These are phyloP conservation scores for Penicillium sp. DNA, from an alignment of 2,329 filamentous ascomycete genomes.

Conservation along the genomic window DNA sequence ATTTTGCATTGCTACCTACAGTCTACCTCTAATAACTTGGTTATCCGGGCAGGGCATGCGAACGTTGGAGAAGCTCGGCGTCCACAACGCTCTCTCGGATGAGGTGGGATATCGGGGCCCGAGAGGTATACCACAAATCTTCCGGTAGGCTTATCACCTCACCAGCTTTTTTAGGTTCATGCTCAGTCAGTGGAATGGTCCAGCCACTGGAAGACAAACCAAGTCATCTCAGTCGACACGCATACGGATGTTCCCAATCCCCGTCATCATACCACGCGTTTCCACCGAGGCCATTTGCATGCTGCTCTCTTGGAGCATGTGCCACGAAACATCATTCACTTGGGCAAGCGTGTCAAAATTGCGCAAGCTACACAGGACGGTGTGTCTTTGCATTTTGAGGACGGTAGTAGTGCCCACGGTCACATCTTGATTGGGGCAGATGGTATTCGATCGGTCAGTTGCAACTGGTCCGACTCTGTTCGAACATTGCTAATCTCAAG, in stretches of 20 bases:
- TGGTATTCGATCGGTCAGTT: constrained; percentile 54
- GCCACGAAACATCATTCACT: constrained; percentile 45
- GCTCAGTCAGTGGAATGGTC: not conserved
- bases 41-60: constrained; percentile 44
- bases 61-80: constrained; percentile 54
- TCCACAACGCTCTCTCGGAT: constrained; percentile 49
- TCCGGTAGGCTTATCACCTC: constrained; percentile 33
- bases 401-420: constrained; percentile 47
- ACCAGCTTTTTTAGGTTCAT: not conserved
- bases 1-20: not conserved
- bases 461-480: constrained; percentile 15
- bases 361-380: constrained; percentile 37
- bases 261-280: constrained; percentile 49
- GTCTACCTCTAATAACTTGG: not conserved
- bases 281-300: constrained; percentile 54
- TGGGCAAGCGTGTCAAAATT: constrained; percentile 46
- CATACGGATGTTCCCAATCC: constrained; percentile 32
- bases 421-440: constrained; percentile 57
- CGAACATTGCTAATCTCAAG: not conserved
- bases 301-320: constrained; percentile 52
- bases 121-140: constrained; percentile 51
- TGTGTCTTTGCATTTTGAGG: constrained; percentile 49
- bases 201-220: constrained; percentile 49
- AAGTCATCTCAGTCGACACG: constrained; percentile 48
- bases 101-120: constrained; percentile 45